Base-by-base conservation (phyloP, 2,329 filamentous ascomycete genomes). In the Colletotrichum horii region DNA sequence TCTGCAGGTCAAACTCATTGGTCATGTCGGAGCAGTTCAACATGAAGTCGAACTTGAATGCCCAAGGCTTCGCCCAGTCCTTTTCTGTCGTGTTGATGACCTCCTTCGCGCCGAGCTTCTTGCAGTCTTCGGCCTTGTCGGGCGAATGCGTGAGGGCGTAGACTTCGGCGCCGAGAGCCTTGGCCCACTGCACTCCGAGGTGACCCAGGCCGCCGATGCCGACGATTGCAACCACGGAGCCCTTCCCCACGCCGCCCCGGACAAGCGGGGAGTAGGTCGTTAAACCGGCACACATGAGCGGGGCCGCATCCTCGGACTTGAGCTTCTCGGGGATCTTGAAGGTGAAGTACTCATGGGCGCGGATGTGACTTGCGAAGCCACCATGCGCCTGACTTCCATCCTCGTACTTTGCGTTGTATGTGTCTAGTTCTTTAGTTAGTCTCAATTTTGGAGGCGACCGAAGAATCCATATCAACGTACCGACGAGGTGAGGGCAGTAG, bases 231-330 rank as follows among this genome's bases (percentile, higher is more conserved):
- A 96, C 93, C 6, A 85, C 88, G 83, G 94, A 94, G 6, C 94
- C 94, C 0, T 93, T 92, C 0, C 94, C 94, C 38, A 91, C 89
- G 2, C 91, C 91, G 43, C 94, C 92, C 32, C 93, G 89, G 66
- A 89, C 89, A 19, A 97, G 84, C 0, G 95, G 94, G 6, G 90
- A 90, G 81, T 91, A 97, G 0, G 93, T 90, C 0, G 95, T 97
- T 68, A 96, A 89, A 2, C 95, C 95, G 2, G 92, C 95, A 81
- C 95, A 96, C 32, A 96, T 88, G 87, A 97, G 92, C 2, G 94
- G 94, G 2, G 94, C 90, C 0, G 88, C 89, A 2, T 86, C 80
- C 36, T 88, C 86, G 0, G 87, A 87, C 9, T 86, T 82, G 12
- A 92, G 83, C 1, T 80, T 82, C n/a, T 91, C 89, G 0, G 90